These are phyloP conservation scores for Mrakia frigida DNA, from an alignment of 768 basidiomycete species.

Conservation along the genomic window DNA sequence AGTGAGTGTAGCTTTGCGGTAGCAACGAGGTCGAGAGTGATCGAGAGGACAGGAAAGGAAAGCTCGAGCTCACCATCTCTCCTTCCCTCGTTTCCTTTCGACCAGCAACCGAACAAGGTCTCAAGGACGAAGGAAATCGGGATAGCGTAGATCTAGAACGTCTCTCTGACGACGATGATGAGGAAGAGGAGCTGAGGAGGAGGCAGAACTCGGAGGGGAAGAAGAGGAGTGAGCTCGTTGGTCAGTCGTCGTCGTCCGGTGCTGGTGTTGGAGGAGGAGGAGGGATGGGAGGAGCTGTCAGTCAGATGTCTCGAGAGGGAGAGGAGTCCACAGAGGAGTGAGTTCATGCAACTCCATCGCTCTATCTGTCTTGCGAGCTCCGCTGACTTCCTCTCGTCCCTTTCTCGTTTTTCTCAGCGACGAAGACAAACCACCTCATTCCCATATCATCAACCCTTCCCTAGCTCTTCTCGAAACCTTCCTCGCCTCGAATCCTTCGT, in stretches of 20 bases:
- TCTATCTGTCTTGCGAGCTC: too few relatives aligned
- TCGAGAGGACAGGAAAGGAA: not conserved
- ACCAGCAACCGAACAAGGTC: not conserved
- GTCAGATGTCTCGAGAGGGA: not conserved
- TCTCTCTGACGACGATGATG: not conserved
- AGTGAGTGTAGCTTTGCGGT: not conserved
- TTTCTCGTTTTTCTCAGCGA: not conserved
- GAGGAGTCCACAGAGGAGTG: not conserved
- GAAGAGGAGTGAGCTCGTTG: too few relatives aligned
- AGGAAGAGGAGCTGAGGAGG: not conserved
- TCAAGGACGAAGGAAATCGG: not conserved
- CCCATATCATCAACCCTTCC: not conserved
- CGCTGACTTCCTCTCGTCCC: not conserved
- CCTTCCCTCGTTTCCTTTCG: not conserved
- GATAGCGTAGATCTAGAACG: conserved; percentile 9
- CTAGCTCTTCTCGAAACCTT: not conserved
- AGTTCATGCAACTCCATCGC: too few relatives aligned
- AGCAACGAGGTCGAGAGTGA: not conserved
- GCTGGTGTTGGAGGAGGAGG: not conserved
- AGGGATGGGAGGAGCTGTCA: conserved; percentile 16
- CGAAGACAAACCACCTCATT: conserved; percentile 3
- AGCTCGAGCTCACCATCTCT: not conserved
- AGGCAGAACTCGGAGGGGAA: not conserved
- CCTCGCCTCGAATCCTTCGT: not conserved
- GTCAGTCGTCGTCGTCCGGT: not conserved